Evolutionary conservation across 2,329 filamentous ascomycete species (phyloP).

Genomic region (Akanthomyces uredinophilus): DNA sequence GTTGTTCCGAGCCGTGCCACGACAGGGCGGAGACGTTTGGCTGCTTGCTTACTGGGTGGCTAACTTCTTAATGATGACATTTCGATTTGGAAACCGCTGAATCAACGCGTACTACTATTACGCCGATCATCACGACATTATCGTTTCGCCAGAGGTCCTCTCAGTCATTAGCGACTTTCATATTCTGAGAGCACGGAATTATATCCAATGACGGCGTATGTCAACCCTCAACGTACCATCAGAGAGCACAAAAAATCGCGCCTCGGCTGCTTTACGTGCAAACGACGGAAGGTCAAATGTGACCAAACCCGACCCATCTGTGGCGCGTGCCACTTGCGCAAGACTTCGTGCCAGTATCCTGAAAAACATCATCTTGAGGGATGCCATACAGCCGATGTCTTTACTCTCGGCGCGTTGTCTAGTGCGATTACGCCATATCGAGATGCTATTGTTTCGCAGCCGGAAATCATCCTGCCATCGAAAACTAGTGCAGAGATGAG

Average conservation of each 20-base stretch:
- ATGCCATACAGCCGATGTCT: too few species aligned
- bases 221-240: background rate
- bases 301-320: conserved; percentile 45
- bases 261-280: conserved; percentile 49
- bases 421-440: background rate
- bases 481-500: conserved; percentile 38
- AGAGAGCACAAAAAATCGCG: conserved; percentile 47
- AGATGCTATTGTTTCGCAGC: background rate
- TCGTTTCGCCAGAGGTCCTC: background rate
- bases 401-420: too few species aligned
- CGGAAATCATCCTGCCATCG: background rate
- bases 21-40: too few species aligned
- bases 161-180: background rate
- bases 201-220: background rate
- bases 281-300: conserved; percentile 51
- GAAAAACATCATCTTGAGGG: background rate
- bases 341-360: background rate
- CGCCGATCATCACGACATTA: too few species aligned
- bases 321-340: conserved; percentile 25
- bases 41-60: background rate
- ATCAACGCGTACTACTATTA: background rate
- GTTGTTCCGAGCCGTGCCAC: too few species aligned
- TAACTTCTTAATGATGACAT: background rate
- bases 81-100: background rate
- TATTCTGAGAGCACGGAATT: background rate